Evolutionary conservation across 2,329 filamentous ascomycete genomes (phyloP).

Genomic region (Clarireedia monteithiana): DNA sequence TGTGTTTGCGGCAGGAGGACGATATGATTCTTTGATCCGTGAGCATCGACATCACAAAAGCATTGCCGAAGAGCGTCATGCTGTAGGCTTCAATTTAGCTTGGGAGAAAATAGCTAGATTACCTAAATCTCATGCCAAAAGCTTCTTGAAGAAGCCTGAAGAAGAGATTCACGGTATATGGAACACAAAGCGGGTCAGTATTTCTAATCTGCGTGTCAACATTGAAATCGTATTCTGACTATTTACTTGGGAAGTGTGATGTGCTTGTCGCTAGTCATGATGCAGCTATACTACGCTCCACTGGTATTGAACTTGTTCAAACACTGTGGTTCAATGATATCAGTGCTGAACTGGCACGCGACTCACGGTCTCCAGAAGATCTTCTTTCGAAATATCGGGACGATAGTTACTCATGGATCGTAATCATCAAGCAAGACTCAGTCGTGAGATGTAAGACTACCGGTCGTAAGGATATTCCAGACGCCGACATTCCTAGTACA

Average conservation of each 20-base stretch:
- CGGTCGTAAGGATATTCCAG: constrained; percentile 63
- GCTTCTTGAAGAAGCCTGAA: constrained; percentile 62
- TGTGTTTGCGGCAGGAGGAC: constrained; percentile 86
- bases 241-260: constrained; percentile 55
- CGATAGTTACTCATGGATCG: constrained; percentile 75
- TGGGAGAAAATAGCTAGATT: constrained; percentile 64
- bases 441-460: constrained; percentile 75
- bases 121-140: constrained; percentile 42
- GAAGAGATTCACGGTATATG: constrained; percentile 55
- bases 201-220: constrained; percentile 24
- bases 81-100: constrained; percentile 85
- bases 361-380: constrained; percentile 72
- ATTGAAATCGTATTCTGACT: not conserved
- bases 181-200: constrained; percentile 53
- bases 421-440: constrained; percentile 74
- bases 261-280: constrained; percentile 88
- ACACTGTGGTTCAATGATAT: constrained; percentile 78
- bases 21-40: constrained; percentile 84
- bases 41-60: constrained; percentile 69
- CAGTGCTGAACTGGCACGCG: constrained; percentile 78
- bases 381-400: constrained; percentile 69
- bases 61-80: constrained; percentile 60
- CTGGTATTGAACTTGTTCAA: constrained; percentile 69
- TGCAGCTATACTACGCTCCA: constrained; percentile 62
- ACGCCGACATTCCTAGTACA: constrained; percentile 65